These are phyloP conservation scores for Penicillium palitans DNA, from an alignment of 2,329 filamentous ascomycete genomes.

Conservation along the genomic window DNA sequence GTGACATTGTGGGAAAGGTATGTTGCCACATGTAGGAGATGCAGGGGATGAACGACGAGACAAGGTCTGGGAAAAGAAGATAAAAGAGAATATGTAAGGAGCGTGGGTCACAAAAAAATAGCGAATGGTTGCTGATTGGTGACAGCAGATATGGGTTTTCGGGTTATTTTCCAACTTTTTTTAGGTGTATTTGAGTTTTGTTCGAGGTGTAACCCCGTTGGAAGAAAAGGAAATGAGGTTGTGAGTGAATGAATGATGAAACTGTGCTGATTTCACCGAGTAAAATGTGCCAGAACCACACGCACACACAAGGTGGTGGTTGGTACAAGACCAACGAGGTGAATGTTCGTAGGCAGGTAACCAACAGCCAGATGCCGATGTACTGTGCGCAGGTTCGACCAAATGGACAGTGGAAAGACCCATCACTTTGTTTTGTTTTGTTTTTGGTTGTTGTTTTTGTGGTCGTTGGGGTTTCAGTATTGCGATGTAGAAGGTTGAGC, in stretches of 20 bases:
- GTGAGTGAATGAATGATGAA: constrained; percentile 15
- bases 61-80: constrained; percentile 13
- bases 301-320: background rate
- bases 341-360: background rate
- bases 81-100: constrained; percentile 20
- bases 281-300: constrained; percentile 11
- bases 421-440: constrained; percentile 23
- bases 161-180: constrained; percentile 1
- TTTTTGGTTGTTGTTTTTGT: background rate
- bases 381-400: constrained; percentile 2
- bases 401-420: constrained; percentile 16
- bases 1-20: background rate
- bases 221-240: constrained; percentile 15
- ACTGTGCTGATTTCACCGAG: background rate
- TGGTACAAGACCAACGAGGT: background rate
- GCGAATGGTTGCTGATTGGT: constrained; percentile 3
- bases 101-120: constrained; percentile 16
- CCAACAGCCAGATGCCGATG: background rate
- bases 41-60: constrained; percentile 10
- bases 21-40: background rate
- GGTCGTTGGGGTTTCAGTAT: constrained; percentile 18
- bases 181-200: background rate
- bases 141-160: constrained; percentile 3
- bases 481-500: constrained; percentile 14
- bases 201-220: background rate